A percentile compares a stretch with the other conserved stretches of the same genome.
These are phyloP conservation scores for Eucalyptus microcorys DNA, from an alignment of 345 rosid species.

Conservation along the genomic window DNA sequence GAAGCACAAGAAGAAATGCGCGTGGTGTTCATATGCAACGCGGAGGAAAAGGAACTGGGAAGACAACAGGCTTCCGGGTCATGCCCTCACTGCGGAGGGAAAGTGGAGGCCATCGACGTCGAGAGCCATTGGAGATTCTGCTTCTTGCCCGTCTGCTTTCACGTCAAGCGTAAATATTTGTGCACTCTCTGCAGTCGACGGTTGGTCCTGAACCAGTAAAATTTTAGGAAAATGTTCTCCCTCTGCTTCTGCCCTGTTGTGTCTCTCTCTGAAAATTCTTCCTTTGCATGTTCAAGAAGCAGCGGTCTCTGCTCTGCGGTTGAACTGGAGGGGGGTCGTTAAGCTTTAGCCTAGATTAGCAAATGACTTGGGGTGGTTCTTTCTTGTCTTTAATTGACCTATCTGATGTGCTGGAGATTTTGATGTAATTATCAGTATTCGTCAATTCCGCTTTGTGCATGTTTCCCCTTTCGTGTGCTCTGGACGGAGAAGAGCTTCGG, in stretches of 20 bases:
- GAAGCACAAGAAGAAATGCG: constrained; percentile 28
- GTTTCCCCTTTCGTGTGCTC: not conserved
- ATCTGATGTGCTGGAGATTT: not conserved
- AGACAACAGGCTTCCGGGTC: constrained; percentile 65
- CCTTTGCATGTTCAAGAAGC: not conserved
- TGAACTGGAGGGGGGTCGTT: not conserved
- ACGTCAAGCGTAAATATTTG: constrained; percentile 42
- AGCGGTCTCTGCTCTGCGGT: not conserved
- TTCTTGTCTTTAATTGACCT: not conserved
- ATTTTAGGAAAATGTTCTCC: not conserved
- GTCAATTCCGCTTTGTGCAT: not conserved
- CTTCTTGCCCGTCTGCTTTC: constrained; percentile 61
- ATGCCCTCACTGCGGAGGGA: constrained; percentile 79
- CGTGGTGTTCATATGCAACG: constrained; percentile 31
- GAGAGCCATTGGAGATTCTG: constrained; percentile 74
- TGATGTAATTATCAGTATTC: not conserved
- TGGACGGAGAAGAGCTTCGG: not conserved
- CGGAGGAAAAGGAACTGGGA: constrained; percentile 52
- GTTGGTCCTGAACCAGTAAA: constrained; percentile 17
- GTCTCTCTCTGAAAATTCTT: not conserved
- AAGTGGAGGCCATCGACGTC: constrained; percentile 53
- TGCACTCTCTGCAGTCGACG: constrained; percentile 57
- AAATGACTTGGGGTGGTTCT: not conserved
- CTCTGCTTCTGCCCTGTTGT: not conserved
- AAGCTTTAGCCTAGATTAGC: not conserved